phyloP scores from a whole-genome alignment of 345 rosid genomes.

The Isatis tinctoria region DNA sequence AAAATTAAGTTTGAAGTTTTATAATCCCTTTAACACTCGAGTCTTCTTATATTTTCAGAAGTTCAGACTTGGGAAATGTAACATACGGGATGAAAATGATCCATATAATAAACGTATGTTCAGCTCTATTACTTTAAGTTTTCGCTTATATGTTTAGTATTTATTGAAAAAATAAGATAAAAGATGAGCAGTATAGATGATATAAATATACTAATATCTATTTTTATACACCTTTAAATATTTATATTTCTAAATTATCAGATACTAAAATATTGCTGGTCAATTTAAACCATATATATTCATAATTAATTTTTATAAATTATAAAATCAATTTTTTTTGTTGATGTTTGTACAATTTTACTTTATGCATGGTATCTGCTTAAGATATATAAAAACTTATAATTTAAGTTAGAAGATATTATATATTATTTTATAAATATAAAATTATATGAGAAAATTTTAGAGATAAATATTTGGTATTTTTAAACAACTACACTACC shows the following conservation, averaged over 20 bases:
- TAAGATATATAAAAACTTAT: background rate
- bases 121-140: background rate
- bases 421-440: background rate
- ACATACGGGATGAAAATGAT: background rate
- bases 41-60: constrained; percentile 14
- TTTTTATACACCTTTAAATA: background rate
- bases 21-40: background rate
- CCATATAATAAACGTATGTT: constrained; percentile 16
- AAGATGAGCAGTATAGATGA: background rate
- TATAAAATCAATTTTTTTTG: background rate
- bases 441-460: background rate
- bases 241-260: background rate
- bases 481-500: background rate
- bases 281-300: background rate
- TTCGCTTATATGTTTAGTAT: background rate
- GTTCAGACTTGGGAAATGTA: constrained; percentile 29
- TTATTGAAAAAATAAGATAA: background rate
- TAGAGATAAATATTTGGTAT: background rate
- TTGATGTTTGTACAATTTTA: background rate
- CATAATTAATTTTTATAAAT: background rate
- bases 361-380: background rate
- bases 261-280: background rate
- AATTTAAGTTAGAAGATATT: background rate
- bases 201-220: background rate
- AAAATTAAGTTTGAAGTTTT: background rate